phyloP scores from a whole-genome alignment of 257 asterid species.

The Solanum appendiculatum region DNA sequence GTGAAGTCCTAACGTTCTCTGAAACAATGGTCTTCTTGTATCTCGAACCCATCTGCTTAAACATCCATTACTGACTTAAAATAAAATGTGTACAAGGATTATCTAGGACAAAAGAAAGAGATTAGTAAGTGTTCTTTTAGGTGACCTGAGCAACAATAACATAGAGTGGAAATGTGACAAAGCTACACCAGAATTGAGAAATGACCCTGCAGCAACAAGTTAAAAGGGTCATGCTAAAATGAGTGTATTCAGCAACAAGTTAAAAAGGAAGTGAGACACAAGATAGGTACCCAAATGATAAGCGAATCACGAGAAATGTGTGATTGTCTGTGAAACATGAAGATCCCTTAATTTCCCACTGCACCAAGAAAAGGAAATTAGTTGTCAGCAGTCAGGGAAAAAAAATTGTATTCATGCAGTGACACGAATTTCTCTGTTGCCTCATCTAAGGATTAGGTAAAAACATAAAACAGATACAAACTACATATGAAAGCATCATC shows the following conservation, averaged over 20 bases:
- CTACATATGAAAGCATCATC: neutral
- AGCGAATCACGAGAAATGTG: slow-evolving; percentile 49
- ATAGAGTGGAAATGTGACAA: slow-evolving; percentile 91
- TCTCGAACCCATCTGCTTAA: slow-evolving; percentile 82
- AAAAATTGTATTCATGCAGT: neutral
- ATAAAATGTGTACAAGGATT: neutral
- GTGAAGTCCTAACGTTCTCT: slow-evolving; percentile 64
- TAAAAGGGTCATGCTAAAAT: neutral
- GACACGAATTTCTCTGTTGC: neutral
- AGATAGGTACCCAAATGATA: slow-evolving; percentile 55
- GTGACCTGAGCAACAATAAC: slow-evolving; percentile 80
- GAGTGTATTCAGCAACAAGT: neutral
- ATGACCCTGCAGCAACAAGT: slow-evolving; percentile 40
- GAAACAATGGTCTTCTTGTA: slow-evolving; percentile 76
- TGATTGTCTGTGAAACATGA: slow-evolving; percentile 50
- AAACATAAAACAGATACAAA: neutral
- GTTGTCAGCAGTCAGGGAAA: too few relatives aligned
- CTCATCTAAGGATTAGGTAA: neutral
- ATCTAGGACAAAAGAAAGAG: neutral
- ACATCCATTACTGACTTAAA: neutral
- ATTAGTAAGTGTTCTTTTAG: neutral
- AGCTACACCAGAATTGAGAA: slow-evolving; percentile 97
- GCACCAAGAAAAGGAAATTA: slow-evolving; percentile 1
- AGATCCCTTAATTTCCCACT: slow-evolving; percentile 74
- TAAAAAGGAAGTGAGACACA: neutral